A percentile compares a stretch with the other conserved stretches of the same genome.
These are phyloP conservation scores for Asterella californica DNA, from an alignment of 225 moss, liverwort and hornwort genomes.

Conservation along the genomic window DNA sequence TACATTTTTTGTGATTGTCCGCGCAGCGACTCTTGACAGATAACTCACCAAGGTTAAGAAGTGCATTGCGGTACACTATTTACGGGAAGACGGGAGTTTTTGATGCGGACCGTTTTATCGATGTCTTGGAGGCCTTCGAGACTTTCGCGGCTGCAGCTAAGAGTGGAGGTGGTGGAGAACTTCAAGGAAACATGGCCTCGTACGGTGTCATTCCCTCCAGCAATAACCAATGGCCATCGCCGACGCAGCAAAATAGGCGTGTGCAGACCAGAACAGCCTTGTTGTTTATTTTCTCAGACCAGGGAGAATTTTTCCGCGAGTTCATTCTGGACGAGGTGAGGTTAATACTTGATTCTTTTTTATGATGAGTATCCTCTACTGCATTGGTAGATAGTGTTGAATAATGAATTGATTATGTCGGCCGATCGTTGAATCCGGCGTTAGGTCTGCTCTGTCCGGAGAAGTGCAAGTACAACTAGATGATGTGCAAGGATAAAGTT, in stretches of 20 bases:
- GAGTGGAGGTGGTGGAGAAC: slow-evolving; percentile 74
- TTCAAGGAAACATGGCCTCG: slow-evolving; percentile 74
- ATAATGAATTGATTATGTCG: too few relatives aligned
- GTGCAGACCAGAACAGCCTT: slow-evolving; percentile 85
- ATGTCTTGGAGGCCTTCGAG: slow-evolving; percentile 98
- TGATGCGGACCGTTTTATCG: slow-evolving; percentile 96
- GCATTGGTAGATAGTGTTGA: neutral
- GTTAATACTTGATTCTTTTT: neutral
- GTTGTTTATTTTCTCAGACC: slow-evolving; percentile 76
- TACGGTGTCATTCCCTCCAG: slow-evolving; percentile 48
- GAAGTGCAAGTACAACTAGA: too few relatives aligned
- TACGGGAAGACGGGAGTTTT: slow-evolving; percentile 87
- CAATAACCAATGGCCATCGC: slow-evolving; percentile 29
- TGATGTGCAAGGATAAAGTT: too few relatives aligned
- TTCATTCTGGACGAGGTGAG: slow-evolving; percentile 90
- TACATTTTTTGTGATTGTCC: neutral
- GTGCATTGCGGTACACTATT: slow-evolving; percentile 84
- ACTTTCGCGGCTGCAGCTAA: slow-evolving; percentile 81
- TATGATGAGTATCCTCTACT: neutral
- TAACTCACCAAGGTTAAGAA: slow-evolving; percentile 73
- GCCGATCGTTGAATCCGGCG: too few relatives aligned
- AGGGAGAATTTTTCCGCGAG: slow-evolving; percentile 95
- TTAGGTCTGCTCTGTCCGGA: too few relatives aligned
- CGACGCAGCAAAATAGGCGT: slow-evolving; percentile 37
- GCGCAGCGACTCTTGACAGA: slow-evolving; percentile 92